Evolutionary conservation across 1,284 basidiomycete genomes (phyloP).

Genomic region (Takashimella koratensis): DNA sequence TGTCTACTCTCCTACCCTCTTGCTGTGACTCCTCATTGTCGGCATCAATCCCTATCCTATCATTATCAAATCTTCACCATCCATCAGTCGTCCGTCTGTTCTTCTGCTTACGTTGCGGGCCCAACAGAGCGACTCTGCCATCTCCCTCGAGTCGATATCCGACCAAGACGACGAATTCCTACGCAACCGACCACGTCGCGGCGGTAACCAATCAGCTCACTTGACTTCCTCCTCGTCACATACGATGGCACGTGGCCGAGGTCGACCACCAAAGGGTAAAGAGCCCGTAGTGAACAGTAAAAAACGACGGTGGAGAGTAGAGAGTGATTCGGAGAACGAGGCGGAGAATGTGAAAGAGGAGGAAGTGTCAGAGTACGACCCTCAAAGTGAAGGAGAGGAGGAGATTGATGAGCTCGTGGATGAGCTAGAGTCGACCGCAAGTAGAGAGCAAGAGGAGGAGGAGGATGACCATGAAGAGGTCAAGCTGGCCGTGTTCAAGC

Average conservation of each 20-base stretch:
- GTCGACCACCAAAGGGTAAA: background rate
- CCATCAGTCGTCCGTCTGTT: background rate
- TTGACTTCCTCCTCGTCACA: no score
- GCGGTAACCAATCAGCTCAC: no score
- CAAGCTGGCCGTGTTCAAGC: conserved; percentile 5
- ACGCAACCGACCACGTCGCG: no score
- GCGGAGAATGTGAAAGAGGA: background rate
- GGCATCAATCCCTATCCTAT: no score
- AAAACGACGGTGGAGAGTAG: background rate
- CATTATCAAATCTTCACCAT: background rate
- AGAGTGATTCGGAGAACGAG: background rate
- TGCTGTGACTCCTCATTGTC: no score
- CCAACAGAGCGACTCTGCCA: background rate
- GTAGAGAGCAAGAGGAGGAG: conserved; percentile 6
- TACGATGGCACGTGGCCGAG: no score
- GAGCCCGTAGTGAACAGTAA: background rate
- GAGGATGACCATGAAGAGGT: conserved; percentile 7
- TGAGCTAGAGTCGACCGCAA: conserved; percentile 6
- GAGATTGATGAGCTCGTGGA: conserved; percentile 9
- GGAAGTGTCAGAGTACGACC: background rate
- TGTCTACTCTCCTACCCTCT: background rate
- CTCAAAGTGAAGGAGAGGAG: conserved; percentile 13
- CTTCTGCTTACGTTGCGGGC: background rate
- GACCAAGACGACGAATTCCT: background rate
- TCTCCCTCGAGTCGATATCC: background rate